These are phyloP conservation scores for Gossypium rotundifolium DNA, from an alignment of 345 rosid species.

Conservation along the genomic window DNA sequence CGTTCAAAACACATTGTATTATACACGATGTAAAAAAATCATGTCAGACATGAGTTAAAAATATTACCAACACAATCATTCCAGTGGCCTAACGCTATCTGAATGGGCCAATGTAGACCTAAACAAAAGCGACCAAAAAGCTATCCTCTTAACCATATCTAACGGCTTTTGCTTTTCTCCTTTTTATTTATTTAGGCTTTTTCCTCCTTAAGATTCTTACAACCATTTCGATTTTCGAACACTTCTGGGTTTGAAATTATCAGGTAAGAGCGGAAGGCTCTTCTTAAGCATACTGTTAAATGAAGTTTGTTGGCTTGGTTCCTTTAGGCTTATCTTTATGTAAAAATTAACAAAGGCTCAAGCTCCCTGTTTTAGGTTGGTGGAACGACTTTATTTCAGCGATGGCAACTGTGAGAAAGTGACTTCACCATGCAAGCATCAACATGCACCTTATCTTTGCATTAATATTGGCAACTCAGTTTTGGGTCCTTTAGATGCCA, in stretches of 20 bases:
- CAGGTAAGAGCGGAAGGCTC: neutral
- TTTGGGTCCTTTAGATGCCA: constrained; percentile 1
- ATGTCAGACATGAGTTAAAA: neutral
- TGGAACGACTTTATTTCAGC: neutral
- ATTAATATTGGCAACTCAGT: neutral
- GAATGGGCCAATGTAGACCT: neutral
- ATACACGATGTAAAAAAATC: no score
- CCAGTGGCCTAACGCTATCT: neutral
- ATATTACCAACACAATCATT: neutral
- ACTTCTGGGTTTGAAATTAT: neutral
- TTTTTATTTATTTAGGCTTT: neutral
- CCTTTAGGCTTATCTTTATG: neutral
- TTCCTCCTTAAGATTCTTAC: neutral
- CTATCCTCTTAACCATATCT: neutral
- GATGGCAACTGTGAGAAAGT: constrained; percentile 20
- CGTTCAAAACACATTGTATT: no score
- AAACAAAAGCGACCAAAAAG: neutral
- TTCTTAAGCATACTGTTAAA: neutral
- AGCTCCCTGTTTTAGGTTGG: neutral
- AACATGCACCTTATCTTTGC: constrained; percentile 5
- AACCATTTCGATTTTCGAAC: neutral
- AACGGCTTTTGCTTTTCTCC: constrained; percentile 5
- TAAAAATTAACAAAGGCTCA: neutral
- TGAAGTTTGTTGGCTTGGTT: neutral
- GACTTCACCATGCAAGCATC: constrained; percentile 21